phyloP scores from a whole-genome alignment of 1,284 basidiomycete species.

The Cystobasidium slooffiae region DNA sequence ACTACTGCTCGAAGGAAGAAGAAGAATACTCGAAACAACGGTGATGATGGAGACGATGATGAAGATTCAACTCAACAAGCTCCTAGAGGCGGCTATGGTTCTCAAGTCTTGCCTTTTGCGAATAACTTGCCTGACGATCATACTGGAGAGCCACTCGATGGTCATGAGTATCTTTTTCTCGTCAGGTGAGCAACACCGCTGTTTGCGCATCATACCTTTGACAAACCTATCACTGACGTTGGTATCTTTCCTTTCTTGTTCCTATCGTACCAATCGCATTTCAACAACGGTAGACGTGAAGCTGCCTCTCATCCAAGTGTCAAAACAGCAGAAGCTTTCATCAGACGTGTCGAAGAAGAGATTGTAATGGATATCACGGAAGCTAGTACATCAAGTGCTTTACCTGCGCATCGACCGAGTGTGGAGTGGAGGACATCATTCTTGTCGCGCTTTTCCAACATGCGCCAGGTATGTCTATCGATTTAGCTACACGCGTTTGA shows the following conservation, averaged over 20 bases:
- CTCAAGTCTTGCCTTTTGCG: conserved; percentile 52
- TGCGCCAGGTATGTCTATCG: conserved; percentile 24
- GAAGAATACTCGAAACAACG: conserved; percentile 1
- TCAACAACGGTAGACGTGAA: conserved; percentile 29
- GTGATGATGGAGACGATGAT: conserved; percentile 14
- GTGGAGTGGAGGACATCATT: conserved; percentile 38
- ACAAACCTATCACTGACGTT: conserved; percentile 1
- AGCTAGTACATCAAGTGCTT: neutral
- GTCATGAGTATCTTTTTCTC: conserved; percentile 66
- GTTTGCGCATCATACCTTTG: neutral
- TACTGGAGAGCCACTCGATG: conserved; percentile 65
- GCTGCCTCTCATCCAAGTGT: conserved; percentile 39
- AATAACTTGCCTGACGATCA: conserved; percentile 58
- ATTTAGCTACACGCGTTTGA: neutral
- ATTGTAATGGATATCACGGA: neutral
- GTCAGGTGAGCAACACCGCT: conserved; percentile 51
- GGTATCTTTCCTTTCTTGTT: neutral
- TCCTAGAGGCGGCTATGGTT: conserved; percentile 50
- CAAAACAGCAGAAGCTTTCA: conserved; percentile 36
- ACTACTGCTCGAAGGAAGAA: neutral
- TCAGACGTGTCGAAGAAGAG: conserved; percentile 12
- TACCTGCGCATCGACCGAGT: conserved; percentile 28
- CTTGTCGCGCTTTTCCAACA: conserved; percentile 38
- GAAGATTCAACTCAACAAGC: conserved; percentile 43
- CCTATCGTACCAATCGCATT: neutral